Evolutionary conservation across 345 rosid species (phyloP).

Genomic region (Eucalyptus pauciflora): DNA sequence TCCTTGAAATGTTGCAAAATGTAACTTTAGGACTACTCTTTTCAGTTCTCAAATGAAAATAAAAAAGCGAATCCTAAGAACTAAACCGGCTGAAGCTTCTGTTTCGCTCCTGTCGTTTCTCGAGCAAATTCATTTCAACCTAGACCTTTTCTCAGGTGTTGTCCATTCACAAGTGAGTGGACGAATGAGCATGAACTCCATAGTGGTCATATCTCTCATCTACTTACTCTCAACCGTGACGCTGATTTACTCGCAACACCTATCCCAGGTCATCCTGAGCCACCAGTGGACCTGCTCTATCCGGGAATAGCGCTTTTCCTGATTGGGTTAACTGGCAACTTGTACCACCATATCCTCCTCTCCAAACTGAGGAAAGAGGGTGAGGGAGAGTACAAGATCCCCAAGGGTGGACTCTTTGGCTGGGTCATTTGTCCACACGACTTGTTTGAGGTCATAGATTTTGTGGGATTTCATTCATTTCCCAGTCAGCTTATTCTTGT

Average conservation of each 20-base stretch:
- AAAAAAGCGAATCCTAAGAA: background rate
- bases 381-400: conserved; percentile 47
- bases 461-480: conserved; percentile 38
- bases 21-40: background rate
- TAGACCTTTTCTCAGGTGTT: background rate
- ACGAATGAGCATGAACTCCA: background rate
- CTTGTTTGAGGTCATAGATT: conserved; percentile 50
- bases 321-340: conserved; percentile 55
- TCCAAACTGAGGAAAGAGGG: conserved; percentile 35
- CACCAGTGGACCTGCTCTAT: conserved; percentile 12
- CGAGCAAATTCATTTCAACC: background rate
- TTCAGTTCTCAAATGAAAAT: background rate
- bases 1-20: background rate
- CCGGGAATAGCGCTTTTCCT: conserved; percentile 31
- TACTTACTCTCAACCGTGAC: background rate
- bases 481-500: conserved; percentile 38
- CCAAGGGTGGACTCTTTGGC: conserved; percentile 48
- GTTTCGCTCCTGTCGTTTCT: background rate
- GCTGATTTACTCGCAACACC: background rate
- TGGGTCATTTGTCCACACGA: conserved; percentile 64
- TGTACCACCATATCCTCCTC: conserved; percentile 65
- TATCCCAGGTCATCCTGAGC: background rate
- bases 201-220: background rate
- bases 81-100: background rate
- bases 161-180: conserved; percentile 9